Conservation (phyloP, 1,284 basidiomycete species). For the Heterobasidion occidentale region DNA sequence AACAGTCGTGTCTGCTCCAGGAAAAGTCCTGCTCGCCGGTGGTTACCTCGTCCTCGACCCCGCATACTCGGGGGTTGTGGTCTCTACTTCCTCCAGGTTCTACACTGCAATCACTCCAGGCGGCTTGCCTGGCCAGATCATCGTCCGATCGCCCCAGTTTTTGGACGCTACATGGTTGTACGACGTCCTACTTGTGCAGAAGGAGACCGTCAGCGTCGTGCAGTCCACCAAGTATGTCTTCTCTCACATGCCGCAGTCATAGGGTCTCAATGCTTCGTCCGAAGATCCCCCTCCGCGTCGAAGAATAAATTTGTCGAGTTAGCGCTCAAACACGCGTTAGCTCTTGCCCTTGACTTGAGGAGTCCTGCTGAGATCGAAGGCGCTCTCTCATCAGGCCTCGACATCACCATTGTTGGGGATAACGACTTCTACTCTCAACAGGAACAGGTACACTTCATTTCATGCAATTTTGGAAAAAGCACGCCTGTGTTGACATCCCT, state of each 20-base stretch:
- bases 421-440: constrained; percentile 98
- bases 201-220: constrained; percentile 31
- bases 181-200: constrained; percentile 20
- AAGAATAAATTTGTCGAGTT: constrained; percentile 91
- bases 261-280: constrained; percentile 23
- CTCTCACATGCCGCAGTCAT: constrained; percentile 10
- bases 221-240: constrained; percentile 25
- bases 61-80: constrained; percentile 74
- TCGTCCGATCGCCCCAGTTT: constrained; percentile 91
- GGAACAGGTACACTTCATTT: constrained; percentile 47
- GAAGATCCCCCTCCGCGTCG: constrained; percentile 13
- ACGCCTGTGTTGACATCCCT: background rate
- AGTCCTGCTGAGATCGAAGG: constrained; percentile 37
- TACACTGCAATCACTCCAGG: constrained; percentile 45
- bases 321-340: constrained; percentile 72
- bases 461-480: background rate
- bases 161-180: constrained; percentile 76
- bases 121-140: constrained; percentile 33
- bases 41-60: constrained; percentile 93
- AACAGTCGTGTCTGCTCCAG: constrained; percentile 83
- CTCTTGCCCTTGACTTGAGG: constrained; percentile 54
- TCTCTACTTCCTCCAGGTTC: constrained; percentile 91
- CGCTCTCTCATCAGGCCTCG: constrained; percentile 45
- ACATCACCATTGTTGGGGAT: constrained; percentile 83
- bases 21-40: constrained; percentile 92